Conservation (phyloP, 2,329 filamentous ascomycete genomes). For the Colletotrichum sp. region DNA sequence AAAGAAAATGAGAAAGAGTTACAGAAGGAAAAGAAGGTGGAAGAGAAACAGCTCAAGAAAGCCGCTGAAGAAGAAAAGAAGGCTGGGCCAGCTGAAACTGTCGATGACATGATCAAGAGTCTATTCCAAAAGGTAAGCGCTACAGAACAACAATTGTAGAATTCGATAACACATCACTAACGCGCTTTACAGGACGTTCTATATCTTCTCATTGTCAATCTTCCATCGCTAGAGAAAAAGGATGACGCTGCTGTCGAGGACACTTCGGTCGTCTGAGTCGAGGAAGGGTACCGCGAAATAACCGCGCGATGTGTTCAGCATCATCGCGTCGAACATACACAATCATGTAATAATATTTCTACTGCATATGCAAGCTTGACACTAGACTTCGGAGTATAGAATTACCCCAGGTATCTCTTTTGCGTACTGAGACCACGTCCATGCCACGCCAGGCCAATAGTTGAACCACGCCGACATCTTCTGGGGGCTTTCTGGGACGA, state of each 20-base stretch:
- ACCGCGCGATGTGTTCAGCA: neutral
- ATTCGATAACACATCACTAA: neutral
- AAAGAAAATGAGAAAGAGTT: neutral
- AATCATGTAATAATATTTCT: neutral
- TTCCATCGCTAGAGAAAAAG: neutral
- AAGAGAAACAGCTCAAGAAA: neutral
- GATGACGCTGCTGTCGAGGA: neutral
- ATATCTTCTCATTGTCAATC: slow-evolving; percentile 5
- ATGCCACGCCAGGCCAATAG: slow-evolving; percentile 40
- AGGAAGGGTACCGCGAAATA: fast-evolving
- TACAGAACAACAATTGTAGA: fast-evolving
- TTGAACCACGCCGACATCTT: slow-evolving; percentile 33
- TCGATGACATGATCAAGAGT: neutral
- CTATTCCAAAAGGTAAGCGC: slow-evolving; percentile 5
- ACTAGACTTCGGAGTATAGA: slow-evolving; percentile 38
- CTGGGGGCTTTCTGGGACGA: slow-evolving; percentile 42
- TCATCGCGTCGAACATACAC: neutral
- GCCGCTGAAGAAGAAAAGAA: neutral
- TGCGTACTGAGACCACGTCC: slow-evolving; percentile 39
- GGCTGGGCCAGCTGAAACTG: neutral
- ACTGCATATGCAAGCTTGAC: neutral
- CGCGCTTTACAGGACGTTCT: neutral
- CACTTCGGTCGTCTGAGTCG: neutral
- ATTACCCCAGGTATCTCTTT: slow-evolving; percentile 33
- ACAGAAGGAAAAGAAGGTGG: neutral